phyloP scores from a whole-genome alignment of 345 rosid species.

The Pistacia vera region DNA sequence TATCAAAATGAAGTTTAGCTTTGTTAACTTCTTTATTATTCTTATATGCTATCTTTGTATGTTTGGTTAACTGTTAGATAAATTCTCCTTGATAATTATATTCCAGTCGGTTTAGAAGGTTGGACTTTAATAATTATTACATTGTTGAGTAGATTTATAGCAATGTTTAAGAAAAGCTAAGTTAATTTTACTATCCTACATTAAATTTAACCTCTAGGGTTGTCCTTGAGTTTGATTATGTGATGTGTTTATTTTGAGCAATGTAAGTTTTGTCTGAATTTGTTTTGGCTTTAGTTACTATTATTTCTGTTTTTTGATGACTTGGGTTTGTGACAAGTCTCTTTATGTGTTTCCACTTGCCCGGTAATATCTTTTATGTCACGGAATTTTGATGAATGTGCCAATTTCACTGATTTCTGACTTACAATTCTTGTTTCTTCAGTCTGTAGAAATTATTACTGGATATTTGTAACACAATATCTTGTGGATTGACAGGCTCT shows the following conservation, averaged over 20 bases:
- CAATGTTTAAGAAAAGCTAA: neutral
- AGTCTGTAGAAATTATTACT: neutral
- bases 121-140: neutral
- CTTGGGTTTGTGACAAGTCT: neutral
- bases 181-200: too few species aligned
- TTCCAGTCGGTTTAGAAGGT: neutral
- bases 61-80: neutral
- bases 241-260: neutral
- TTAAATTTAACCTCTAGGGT: too few species aligned
- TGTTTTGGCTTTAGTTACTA: too few species aligned
- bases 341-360: neutral
- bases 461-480: neutral
- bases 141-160: neutral
- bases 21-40: neutral
- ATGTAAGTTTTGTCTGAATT: too few species aligned
- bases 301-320: neutral
- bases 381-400: neutral
- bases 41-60: neutral
- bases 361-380: neutral
- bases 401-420: neutral
- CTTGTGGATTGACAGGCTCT: conserved; percentile 51
- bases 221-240: neutral
- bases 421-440: neutral
- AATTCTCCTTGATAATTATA: neutral
- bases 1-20: neutral